Evolutionary conservation across 768 basidiomycete species (phyloP).

Genomic region (Lactarius sanguifluus): DNA sequence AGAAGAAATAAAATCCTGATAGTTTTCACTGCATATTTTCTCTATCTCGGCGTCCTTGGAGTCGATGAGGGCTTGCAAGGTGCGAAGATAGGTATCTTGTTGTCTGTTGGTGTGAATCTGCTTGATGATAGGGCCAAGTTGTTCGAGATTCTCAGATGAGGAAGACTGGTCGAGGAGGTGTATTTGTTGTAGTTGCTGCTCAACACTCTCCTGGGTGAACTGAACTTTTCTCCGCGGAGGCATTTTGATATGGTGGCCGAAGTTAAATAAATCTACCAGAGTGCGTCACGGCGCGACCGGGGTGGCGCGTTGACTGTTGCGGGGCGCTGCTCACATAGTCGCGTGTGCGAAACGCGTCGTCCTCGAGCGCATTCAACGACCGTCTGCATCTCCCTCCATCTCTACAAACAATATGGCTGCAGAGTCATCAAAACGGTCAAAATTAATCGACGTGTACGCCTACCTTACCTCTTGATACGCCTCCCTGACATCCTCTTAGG

Average conservation of each 20-base stretch:
- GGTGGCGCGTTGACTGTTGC: conserved; percentile 10
- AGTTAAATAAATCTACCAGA: not conserved
- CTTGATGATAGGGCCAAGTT: conserved; percentile 92
- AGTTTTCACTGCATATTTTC: conserved; percentile 92
- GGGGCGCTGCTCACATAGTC: not conserved
- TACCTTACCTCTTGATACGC: too few relatives aligned
- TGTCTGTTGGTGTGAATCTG: conserved; percentile 86
- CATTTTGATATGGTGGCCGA: conserved; percentile 43
- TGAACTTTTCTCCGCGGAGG: conserved; percentile 68
- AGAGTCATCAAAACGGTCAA: conserved; percentile 60
- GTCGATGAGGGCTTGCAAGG: conserved; percentile 82
- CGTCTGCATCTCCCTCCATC: conserved; percentile 1
- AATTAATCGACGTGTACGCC: conserved; percentile 69
- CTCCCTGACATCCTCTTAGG: conserved; percentile 38
- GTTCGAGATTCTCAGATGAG: conserved; percentile 91
- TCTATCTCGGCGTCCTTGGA: conserved; percentile 97
- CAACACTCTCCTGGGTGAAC: conserved; percentile 81
- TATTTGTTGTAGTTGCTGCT: conserved; percentile 89
- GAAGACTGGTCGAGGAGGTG: conserved; percentile 86
- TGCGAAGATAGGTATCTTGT: conserved; percentile 86
- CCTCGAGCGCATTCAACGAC: conserved; percentile 6
- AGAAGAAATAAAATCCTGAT: conserved; percentile 96
- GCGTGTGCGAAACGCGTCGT: conserved; percentile 21
- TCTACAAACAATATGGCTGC: conserved; percentile 37
- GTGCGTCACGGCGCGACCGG: not conserved